Percentiles rank a stretch among this genome's conserved stretches.
Conservation (phyloP, 2,329 filamentous ascomycete genomes). For the Kalmusia sp. region DNA sequence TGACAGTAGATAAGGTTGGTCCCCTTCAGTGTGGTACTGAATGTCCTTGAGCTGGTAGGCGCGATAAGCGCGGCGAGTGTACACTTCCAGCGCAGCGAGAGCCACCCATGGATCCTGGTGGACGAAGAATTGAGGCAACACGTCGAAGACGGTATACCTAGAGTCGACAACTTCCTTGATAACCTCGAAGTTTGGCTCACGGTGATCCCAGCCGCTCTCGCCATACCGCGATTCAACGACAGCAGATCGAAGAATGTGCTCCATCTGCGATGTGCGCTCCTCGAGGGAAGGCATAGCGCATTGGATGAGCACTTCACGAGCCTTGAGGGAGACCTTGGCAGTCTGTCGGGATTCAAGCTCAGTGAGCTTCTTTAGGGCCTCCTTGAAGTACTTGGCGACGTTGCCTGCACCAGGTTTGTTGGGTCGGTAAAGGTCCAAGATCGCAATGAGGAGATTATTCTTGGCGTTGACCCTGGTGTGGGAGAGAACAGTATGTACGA, state of each 20-base stretch:
- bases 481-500: conserved; percentile 89
- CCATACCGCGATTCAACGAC: conserved; percentile 97
- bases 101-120: conserved; percentile 95
- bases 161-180: conserved; percentile 99
- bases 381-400: conserved; percentile 85
- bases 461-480: conserved; percentile 92
- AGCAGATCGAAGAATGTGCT: conserved; percentile 94
- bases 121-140: conserved; percentile 91
- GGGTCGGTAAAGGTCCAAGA: conserved; percentile 91
- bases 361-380: conserved; percentile 81
- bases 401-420: conserved; percentile 92
- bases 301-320: conserved; percentile 95
- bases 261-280: conserved; percentile 95
- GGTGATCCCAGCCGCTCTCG: conserved; percentile 95
- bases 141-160: conserved; percentile 97
- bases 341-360: conserved; percentile 87
- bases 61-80: conserved; percentile 94
- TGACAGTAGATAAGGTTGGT: conserved; percentile 80
- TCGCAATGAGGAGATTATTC: conserved; percentile 90
- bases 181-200: conserved; percentile 86
- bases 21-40: conserved; percentile 80
- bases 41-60: conserved; percentile 91
- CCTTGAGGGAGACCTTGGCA: conserved; percentile 96
- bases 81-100: conserved; percentile 91
- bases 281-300: conserved; percentile 95